Conservation (phyloP, 805 yeast species). For the Clavispora vitiphila region DNA sequence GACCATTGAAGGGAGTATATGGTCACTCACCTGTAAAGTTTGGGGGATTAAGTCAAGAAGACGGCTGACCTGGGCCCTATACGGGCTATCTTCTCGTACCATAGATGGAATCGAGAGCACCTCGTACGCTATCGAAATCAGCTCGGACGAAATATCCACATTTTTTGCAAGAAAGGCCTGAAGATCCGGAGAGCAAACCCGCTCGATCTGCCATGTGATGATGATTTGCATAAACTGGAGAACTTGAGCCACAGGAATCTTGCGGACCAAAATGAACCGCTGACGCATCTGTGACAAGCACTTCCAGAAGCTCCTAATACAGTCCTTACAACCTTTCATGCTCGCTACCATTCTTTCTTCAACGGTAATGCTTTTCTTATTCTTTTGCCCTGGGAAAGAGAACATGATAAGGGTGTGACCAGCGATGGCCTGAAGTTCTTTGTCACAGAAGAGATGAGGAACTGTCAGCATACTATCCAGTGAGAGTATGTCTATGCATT, state of each 20-base stretch:
- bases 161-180: slow-evolving; percentile 4
- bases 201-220: slow-evolving; percentile 31
- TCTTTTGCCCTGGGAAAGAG: slow-evolving; percentile 43
- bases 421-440: slow-evolving; percentile 42
- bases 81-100: background rate
- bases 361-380: slow-evolving; percentile 28
- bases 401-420: slow-evolving; percentile 54
- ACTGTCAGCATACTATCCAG: slow-evolving; percentile 10
- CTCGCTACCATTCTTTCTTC: slow-evolving; percentile 39
- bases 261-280: slow-evolving; percentile 48
- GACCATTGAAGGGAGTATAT: slow-evolving; percentile 18
- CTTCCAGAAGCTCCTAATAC: slow-evolving; percentile 49
- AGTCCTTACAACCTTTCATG: slow-evolving; percentile 47
- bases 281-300: slow-evolving; percentile 49
- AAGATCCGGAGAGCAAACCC: slow-evolving; percentile 2
- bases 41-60: background rate
- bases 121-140: slow-evolving; percentile 8
- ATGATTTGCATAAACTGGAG: slow-evolving; percentile 27
- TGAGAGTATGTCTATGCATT: slow-evolving; percentile 17
- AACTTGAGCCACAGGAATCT: slow-evolving; percentile 30
- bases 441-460: slow-evolving; percentile 56
- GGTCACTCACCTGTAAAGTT: background rate
- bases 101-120: background rate
- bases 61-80: background rate
- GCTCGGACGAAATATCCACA: background rate